These are phyloP conservation scores for Theobroma grandiflorum DNA, from an alignment of 441 rosid species.

Conservation along the genomic window DNA sequence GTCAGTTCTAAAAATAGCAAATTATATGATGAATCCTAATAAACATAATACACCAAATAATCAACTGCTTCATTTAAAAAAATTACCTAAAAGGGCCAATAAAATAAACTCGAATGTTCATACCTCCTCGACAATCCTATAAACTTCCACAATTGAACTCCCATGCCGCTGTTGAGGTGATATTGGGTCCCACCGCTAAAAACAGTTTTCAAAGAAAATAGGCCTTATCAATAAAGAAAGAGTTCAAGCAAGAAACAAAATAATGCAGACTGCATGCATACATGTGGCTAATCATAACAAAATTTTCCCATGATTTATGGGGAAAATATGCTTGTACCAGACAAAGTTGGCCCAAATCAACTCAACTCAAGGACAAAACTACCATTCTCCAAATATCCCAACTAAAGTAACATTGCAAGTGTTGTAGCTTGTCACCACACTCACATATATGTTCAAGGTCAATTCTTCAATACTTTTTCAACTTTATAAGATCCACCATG, in stretches of 20 bases:
- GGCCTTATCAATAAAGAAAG: not conserved
- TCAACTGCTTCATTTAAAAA: not conserved
- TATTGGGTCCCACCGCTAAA: constrained; percentile 93
- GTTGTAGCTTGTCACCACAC: constrained; percentile 15
- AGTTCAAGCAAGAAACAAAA: not conserved
- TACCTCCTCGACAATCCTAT: constrained; percentile 98
- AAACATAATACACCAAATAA: constrained; percentile 18
- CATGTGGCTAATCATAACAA: constrained; percentile 10
- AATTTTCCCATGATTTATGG: constrained; percentile 12
- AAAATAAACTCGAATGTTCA: constrained; percentile 16
- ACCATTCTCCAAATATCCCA: not conserved
- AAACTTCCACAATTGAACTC: constrained; percentile 95
- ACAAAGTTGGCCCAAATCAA: not conserved
- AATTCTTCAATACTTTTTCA: constrained; percentile 13
- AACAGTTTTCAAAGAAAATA: constrained; percentile 23
- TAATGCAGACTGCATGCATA: not conserved
- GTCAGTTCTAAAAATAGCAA: not conserved
- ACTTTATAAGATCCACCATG: constrained; percentile 12
- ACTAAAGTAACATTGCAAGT: not conserved
- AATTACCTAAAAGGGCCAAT: constrained; percentile 5
- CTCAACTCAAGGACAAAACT: not conserved
- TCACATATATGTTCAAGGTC: not conserved
- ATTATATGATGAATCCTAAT: not conserved
- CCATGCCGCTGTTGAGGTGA: constrained; percentile 98
- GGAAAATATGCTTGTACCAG: not conserved